phyloP scores from a whole-genome alignment of 345 rosid genomes.

The Moringa oleifera region DNA sequence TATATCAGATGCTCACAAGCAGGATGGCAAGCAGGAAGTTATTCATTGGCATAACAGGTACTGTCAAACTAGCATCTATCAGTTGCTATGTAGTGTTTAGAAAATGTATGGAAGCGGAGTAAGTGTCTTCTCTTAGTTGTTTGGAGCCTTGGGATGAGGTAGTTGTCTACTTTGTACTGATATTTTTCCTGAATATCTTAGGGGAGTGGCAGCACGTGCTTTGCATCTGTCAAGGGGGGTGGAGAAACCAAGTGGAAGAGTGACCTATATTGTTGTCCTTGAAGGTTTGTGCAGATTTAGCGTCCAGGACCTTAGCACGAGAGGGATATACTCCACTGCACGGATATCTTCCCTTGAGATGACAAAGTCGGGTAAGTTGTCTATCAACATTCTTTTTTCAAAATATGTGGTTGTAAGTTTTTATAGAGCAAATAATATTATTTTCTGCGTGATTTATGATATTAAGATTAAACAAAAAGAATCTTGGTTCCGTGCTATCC shows the following conservation, averaged over 20 bases:
- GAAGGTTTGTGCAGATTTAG: constrained; percentile 96
- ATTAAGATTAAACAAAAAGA: not conserved
- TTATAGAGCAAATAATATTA: not conserved
- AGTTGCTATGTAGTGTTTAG: not conserved
- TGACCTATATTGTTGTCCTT: constrained; percentile 93
- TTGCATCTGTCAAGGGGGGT: constrained; percentile 96
- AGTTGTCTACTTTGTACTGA: constrained; percentile 9
- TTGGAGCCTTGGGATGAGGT: not conserved
- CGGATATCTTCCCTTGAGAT: constrained; percentile 85
- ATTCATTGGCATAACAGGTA: constrained; percentile 94
- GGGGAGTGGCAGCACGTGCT: constrained; percentile 99
- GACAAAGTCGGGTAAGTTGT: constrained; percentile 69
- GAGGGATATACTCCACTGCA: constrained; percentile 88
- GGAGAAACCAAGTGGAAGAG: constrained; percentile 99
- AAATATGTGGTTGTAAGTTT: not conserved
- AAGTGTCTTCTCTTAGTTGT: not conserved
- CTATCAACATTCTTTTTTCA: constrained; percentile 4
- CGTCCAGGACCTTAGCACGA: constrained; percentile 86
- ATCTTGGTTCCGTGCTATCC: constrained; percentile 18
- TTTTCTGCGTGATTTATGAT: not conserved
- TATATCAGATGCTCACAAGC: constrained; percentile 61
- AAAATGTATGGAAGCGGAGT: not conserved
- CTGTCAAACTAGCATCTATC: not conserved
- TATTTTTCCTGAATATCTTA: constrained; percentile 12
- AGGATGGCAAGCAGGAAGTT: constrained; percentile 77